Conservation (phyloP, 371 early-diverging fungal genomes). For the Actinomortierella ambigua region DNA sequence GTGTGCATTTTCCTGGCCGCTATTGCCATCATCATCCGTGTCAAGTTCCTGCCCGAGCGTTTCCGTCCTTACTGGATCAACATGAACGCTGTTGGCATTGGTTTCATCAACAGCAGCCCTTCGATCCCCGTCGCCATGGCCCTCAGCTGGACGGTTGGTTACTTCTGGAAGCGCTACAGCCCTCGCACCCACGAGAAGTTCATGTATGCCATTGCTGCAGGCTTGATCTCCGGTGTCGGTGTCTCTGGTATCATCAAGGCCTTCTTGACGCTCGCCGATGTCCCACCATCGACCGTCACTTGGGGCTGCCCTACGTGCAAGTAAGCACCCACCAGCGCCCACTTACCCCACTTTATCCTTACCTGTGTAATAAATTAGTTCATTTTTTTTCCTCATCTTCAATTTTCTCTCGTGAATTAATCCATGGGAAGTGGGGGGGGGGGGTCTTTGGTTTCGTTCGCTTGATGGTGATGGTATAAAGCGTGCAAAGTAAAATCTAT, state of each 20-base stretch:
- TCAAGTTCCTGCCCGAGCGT: slow-evolving; percentile 55
- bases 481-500: too few relatives aligned
- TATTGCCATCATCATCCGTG: slow-evolving; percentile 55
- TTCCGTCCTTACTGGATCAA: slow-evolving; percentile 64
- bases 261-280: slow-evolving; percentile 54
- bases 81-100: slow-evolving; percentile 71
- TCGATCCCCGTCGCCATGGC: slow-evolving; percentile 61
- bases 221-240: slow-evolving; percentile 79
- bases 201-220: slow-evolving; percentile 67
- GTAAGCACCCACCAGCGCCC: too few relatives aligned
- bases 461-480: too few relatives aligned
- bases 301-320: too few relatives aligned
- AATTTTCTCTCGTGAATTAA: too few relatives aligned
- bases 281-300: not conserved
- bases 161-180: slow-evolving; percentile 58
- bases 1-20: slow-evolving; percentile 49
- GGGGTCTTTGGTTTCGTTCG: too few relatives aligned
- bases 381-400: too few relatives aligned
- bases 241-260: slow-evolving; percentile 69
- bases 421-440: too few relatives aligned
- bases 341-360: too few relatives aligned
- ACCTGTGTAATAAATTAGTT: too few relatives aligned
- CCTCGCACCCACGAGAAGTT: slow-evolving; percentile 50
- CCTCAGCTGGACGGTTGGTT: slow-evolving; percentile 56
- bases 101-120: slow-evolving; percentile 65